Conservation (phyloP, 371 early-diverging fungal species). For the Parasitella parasitica region DNA sequence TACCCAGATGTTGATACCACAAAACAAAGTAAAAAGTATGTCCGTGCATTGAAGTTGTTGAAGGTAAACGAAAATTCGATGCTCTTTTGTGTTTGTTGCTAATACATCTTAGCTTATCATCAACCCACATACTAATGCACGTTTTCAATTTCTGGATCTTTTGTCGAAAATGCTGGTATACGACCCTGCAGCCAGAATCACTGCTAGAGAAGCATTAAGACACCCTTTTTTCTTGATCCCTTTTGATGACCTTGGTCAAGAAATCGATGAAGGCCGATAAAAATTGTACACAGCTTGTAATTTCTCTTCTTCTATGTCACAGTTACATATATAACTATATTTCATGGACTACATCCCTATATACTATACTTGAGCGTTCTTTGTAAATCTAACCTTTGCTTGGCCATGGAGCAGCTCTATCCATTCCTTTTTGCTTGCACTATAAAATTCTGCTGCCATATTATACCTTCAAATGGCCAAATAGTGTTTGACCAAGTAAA, state of each 20-base stretch:
- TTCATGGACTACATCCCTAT: too few relatives aligned
- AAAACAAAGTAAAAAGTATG: slow-evolving; percentile 66
- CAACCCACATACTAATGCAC: slow-evolving; percentile 27
- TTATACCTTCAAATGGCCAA: too few relatives aligned
- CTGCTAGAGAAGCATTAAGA: slow-evolving; percentile 79
- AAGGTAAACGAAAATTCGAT: slow-evolving; percentile 34
- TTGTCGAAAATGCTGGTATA: slow-evolving; percentile 79
- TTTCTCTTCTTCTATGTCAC: background rate
- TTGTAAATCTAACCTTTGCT: too few relatives aligned
- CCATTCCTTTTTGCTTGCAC: too few relatives aligned
- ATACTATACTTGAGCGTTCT: too few relatives aligned
- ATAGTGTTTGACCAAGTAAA: too few relatives aligned
- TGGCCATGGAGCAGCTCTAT: too few relatives aligned
- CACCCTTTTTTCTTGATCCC: slow-evolving; percentile 76
- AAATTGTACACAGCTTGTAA: background rate
- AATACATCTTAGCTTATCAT: slow-evolving; percentile 31
- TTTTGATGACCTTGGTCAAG: slow-evolving; percentile 37
- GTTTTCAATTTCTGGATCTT: slow-evolving; percentile 60
- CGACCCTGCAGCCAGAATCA: slow-evolving; percentile 83
- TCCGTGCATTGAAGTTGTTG: slow-evolving; percentile 60
- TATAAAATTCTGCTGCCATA: too few relatives aligned
- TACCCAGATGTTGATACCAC: slow-evolving; percentile 71
- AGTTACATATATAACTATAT: background rate
- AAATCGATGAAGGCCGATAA: slow-evolving; percentile 6
- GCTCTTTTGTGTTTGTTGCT: background rate